Percentiles rank a stretch among this genome's conserved stretches.
phyloP scores from a whole-genome alignment of 371 early-diverging fungal species.

The Cokeromyces recurvatus region DNA sequence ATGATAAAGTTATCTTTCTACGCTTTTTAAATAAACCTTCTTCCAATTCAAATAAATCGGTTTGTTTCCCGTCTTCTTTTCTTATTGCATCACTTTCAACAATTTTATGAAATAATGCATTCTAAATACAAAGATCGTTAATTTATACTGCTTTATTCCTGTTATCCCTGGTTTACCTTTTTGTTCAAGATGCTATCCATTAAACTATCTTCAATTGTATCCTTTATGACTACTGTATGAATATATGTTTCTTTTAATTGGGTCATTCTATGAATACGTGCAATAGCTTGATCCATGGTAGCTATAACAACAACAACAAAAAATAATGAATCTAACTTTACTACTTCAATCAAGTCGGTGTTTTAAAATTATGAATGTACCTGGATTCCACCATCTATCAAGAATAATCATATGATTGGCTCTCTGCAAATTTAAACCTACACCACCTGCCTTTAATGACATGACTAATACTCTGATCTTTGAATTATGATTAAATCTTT shows the following conservation, averaged over 20 bases:
- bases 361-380: too few species aligned
- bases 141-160: background rate
- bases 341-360: too few species aligned
- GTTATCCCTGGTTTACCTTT: constrained; percentile 16
- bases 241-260: constrained; percentile 37
- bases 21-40: too few species aligned
- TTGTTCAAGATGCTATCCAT: constrained; percentile 36
- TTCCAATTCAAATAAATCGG: too few species aligned
- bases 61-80: background rate
- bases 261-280: constrained; percentile 45
- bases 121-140: background rate
- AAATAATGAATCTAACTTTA: background rate
- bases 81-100: background rate
- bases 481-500: constrained; percentile 29
- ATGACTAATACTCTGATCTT: constrained; percentile 29
- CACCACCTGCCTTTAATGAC: constrained; percentile 42
- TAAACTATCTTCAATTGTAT: constrained; percentile 36
- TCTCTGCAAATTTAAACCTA: constrained; percentile 37
- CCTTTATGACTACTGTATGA: constrained; percentile 37
- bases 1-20: too few species aligned
- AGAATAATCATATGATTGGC: constrained; percentile 46
- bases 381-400: constrained; percentile 48
- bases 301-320: constrained; percentile 10
- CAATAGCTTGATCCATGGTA: constrained; percentile 43
- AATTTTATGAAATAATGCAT: constrained; percentile 10